Percentiles rank a stretch among this genome's conserved stretches.
These are phyloP conservation scores for Tagetes patula DNA, from an alignment of 129 eudicot genomes.

Conservation along the genomic window DNA sequence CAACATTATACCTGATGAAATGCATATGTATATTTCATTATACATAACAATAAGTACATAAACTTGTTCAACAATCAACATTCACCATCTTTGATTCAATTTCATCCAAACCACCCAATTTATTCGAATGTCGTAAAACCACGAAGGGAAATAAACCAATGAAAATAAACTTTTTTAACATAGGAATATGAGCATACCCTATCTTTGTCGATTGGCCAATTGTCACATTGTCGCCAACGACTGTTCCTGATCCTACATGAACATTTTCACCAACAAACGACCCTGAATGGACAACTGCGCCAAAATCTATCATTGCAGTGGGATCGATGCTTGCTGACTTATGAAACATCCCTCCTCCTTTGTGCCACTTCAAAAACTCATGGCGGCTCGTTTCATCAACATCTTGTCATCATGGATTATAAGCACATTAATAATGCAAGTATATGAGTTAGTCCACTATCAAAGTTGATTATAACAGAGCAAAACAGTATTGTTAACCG, in stretches of 20 bases:
- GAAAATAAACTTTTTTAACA: constrained; percentile 5
- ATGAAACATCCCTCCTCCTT: constrained; percentile 84
- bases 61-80: background rate
- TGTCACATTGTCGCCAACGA: constrained; percentile 70
- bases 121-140: background rate
- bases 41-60: background rate
- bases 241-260: constrained; percentile 72
- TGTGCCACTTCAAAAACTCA: constrained; percentile 56
- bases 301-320: constrained; percentile 61
- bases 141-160: background rate
- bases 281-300: constrained; percentile 68
- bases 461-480: too few relatives aligned
- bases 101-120: background rate
- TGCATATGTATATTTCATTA: background rate
- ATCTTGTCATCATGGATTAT: constrained; percentile 45
- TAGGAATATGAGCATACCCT: constrained; percentile 49
- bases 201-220: constrained; percentile 76
- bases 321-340: constrained; percentile 74
- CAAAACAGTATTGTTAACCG: too few relatives aligned
- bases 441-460: too few relatives aligned
- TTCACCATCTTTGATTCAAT: background rate
- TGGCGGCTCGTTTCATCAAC: constrained; percentile 28
- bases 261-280: constrained; percentile 59
- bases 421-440: too few relatives aligned
- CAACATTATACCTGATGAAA: constrained; percentile 76